Percentiles rank a stretch among this genome's conserved stretches.
These are phyloP conservation scores for Echinosophora koreensis DNA, from an alignment of 306 rosid species.

Conservation along the genomic window DNA sequence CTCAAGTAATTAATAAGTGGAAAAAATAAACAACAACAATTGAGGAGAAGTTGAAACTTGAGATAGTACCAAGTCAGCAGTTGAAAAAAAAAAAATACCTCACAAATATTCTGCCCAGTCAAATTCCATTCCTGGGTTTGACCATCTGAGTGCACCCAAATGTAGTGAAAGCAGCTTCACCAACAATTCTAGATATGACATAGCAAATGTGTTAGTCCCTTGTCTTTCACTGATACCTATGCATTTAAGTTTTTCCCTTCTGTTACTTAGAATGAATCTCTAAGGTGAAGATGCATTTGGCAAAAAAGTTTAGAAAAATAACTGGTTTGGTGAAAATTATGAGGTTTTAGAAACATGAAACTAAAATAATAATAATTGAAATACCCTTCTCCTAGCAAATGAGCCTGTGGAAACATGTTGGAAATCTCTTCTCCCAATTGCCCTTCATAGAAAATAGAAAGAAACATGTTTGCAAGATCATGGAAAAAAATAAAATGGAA, in stretches of 20 bases:
- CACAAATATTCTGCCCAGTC: constrained; percentile 42
- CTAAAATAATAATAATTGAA: neutral
- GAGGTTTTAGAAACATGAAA: neutral
- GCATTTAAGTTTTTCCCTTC: constrained; percentile 3
- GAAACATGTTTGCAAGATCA: too few species aligned
- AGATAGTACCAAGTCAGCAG: neutral
- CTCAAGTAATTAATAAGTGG: constrained; percentile 11
- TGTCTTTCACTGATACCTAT: neutral
- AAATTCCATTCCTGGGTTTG: constrained; percentile 53
- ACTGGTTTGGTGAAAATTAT: neutral
- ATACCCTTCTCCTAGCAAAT: constrained; percentile 86
- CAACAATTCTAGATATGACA: constrained; percentile 63
- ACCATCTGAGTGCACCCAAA: constrained; percentile 74
- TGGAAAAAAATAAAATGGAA: too few species aligned
- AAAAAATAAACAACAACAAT: constrained; percentile 18
- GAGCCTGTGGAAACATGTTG: constrained; percentile 65
- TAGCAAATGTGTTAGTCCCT: constrained; percentile 42
- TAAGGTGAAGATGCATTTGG: neutral
- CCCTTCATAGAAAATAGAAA: constrained; percentile 70
- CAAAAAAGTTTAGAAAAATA: neutral
- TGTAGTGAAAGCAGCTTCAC: constrained; percentile 75
- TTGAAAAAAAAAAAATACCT: constrained; percentile 51
- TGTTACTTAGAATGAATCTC: constrained; percentile 13
- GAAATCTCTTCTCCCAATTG: constrained; percentile 57
- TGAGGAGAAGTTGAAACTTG: neutral